phyloP scores from a whole-genome alignment of 192 early-diverging fungal species.

The Powellomyces hirtus region DNA sequence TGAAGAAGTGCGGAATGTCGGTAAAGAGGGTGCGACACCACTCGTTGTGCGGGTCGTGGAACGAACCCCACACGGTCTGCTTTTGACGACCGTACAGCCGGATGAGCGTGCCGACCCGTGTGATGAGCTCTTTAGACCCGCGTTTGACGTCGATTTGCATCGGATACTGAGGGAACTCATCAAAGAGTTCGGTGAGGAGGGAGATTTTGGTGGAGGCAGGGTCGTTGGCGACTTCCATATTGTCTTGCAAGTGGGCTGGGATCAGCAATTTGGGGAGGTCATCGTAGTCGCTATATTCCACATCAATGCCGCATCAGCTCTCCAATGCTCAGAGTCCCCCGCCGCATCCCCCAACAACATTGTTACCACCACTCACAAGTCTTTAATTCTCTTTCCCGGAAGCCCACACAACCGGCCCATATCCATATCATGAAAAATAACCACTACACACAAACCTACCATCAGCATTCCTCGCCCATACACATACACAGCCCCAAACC shows the following conservation, averaged over 20 bases:
- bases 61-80: slow-evolving; percentile 50
- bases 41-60: slow-evolving; percentile 8
- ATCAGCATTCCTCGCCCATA: too few relatives aligned
- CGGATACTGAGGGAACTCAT: slow-evolving; percentile 40
- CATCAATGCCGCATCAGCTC: too few relatives aligned
- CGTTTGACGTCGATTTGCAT: slow-evolving; percentile 53
- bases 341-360: background rate
- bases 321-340: too few relatives aligned
- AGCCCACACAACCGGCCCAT: slow-evolving; percentile 41
- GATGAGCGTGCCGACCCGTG: slow-evolving; percentile 41
- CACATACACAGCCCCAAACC: background rate
- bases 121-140: slow-evolving; percentile 40
- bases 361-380: slow-evolving; percentile 24
- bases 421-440: slow-evolving; percentile 47
- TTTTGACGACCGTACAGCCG: slow-evolving; percentile 27
- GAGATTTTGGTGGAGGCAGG: slow-evolving; percentile 40
- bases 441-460: too few relatives aligned
- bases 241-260: slow-evolving; percentile 12
- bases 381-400: slow-evolving; percentile 28
- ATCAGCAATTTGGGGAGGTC: slow-evolving; percentile 45
- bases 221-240: slow-evolving; percentile 15
- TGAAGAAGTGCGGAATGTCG: slow-evolving; percentile 45
- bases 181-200: slow-evolving; percentile 34
- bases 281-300: slow-evolving; percentile 19
- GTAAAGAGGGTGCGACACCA: slow-evolving; percentile 37